Evolutionary conservation across 352 stramenopile genomes (phyloP), one percentile per base, ranked within the genome.

Genomic region (Globisporangium splendens): DNA sequence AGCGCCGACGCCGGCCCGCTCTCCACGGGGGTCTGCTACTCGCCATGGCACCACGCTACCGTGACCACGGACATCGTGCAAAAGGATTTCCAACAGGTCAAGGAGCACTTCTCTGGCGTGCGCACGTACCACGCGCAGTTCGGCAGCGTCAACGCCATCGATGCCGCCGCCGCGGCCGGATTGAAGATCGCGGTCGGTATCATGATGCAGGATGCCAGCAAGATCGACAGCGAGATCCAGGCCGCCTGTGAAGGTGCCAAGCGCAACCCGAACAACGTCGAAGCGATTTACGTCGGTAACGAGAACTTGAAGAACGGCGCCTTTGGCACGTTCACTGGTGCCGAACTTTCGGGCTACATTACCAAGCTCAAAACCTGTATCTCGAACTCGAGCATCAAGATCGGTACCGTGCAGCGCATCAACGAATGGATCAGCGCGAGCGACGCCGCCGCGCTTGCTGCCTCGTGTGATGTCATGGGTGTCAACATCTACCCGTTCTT

Each of bases 121-220:
- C 83, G 83, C 55, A 89, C 83, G 46, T 93, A 79, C 70, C 73
- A 91, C 65, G 71, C 75, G 33, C 65, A 66, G 44, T 87, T 90
- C 54, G 70, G 59, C 57, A 59, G 62, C 47, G 2, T 77, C 5
- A 91, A 90, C 62, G 62, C 69, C 22, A 75, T 89, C 47, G 55
- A 82, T 22, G 41, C 75, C 1, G 80, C 77, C 3, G 66, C 69
- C 3, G 31, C 44, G 0, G 68, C 58, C 20, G 77, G 73, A 8
- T 35, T 91, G 31, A 80, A 88, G 63, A 46, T 91, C 46, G 71
- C 77, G 7, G 72, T 77, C 18, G 83, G 83, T 51, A 74, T 93
- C 43, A 75, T 88, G 66, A 76, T 89, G 49, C 69, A 71, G 21
- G 78, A 90, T 63, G 12, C 61, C 22, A 20, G 35, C 2, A 38